Conservation (phyloP, 1,284 basidiomycete species). For the Hortiboletus rubellus region DNA sequence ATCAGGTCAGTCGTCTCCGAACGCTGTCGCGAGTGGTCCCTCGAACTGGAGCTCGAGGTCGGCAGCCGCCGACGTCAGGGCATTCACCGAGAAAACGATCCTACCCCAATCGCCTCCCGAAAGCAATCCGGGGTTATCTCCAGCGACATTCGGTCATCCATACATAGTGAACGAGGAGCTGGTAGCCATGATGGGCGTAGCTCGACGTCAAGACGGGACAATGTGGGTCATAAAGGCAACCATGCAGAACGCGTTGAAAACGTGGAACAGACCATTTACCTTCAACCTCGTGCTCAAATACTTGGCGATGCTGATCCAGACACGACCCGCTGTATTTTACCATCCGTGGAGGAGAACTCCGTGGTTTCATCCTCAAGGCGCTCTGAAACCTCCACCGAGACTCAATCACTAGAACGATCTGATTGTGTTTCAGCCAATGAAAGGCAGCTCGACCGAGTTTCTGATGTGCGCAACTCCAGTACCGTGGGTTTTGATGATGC, state of each 20-base stretch:
- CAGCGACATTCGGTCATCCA: neutral
- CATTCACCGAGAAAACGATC: neutral
- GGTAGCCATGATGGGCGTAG: neutral
- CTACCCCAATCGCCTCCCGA: neutral
- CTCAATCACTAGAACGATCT: neutral
- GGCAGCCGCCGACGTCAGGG: neutral
- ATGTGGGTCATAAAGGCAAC: neutral
- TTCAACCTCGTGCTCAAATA: neutral
- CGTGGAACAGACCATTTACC: neutral
- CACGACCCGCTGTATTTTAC: neutral
- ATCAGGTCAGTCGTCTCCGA: neutral
- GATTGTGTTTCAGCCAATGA: neutral
- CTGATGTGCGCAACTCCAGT: neutral
- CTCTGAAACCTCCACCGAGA: neutral
- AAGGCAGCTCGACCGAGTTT: neutral
- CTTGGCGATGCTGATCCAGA: neutral
- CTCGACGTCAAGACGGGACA: neutral
- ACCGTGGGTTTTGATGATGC: neutral
- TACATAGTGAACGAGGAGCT: neutral
- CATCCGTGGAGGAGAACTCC: neutral
- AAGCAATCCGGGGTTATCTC: neutral
- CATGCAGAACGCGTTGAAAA: neutral
- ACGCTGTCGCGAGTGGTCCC: neutral
- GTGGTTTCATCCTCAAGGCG: neutral
- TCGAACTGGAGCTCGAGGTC: neutral